Conservation (phyloP, 2,329 filamentous ascomycete species). For the Thyridium curvatum region DNA sequence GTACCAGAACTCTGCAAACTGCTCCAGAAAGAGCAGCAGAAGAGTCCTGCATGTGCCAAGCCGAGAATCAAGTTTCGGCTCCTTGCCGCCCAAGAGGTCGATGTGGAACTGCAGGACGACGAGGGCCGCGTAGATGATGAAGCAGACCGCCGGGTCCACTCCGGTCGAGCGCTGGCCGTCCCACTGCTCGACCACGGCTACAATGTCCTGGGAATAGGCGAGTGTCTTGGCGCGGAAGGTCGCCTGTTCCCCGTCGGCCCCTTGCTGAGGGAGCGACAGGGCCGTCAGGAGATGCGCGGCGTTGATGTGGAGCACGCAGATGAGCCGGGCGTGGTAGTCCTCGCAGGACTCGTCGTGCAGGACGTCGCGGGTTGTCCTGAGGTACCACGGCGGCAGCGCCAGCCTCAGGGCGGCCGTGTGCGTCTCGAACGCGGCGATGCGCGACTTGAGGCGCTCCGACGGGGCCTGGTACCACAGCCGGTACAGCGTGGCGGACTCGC, state of each 20-base stretch:
- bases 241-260: too few relatives aligned
- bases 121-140: constrained; percentile 21
- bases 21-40: too few relatives aligned
- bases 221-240: constrained; percentile 9
- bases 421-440: too few relatives aligned
- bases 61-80: too few relatives aligned
- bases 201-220: constrained; percentile 22
- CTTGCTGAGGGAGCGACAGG: constrained; percentile 15
- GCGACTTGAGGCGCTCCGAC: constrained; percentile 8
- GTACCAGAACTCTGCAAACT: too few relatives aligned
- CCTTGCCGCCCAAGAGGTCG: too few relatives aligned
- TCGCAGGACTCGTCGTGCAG: constrained; percentile 15
- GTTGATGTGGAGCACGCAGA: constrained; percentile 17
- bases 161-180: constrained; percentile 18
- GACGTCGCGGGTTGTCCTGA: too few relatives aligned
- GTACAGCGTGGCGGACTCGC: constrained; percentile 15
- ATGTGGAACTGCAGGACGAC: constrained; percentile 20
- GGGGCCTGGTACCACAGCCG: constrained; percentile 13
- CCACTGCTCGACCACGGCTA: constrained; percentile 21
- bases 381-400: too few relatives aligned
- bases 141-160: constrained; percentile 26
- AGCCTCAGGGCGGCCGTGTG: too few relatives aligned
- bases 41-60: too few relatives aligned
- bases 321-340: constrained; percentile 18
- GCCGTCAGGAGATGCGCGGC: constrained; percentile 13